Base-by-base conservation (phyloP, 805 yeast species). In the Candida fluviatilis region DNA sequence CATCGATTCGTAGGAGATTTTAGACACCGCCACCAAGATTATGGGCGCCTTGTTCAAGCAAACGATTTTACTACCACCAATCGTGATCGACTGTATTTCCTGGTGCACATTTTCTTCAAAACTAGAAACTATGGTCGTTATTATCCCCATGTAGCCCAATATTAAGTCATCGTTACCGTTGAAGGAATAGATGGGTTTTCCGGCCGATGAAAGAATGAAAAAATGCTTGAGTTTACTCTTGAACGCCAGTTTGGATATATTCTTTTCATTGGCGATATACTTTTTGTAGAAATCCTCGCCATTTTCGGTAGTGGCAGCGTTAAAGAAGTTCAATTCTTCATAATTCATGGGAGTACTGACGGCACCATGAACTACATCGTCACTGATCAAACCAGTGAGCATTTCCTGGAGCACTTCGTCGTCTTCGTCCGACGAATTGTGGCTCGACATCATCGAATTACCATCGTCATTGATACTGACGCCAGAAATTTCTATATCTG, bases 171-270 rank as follows among this genome's bases (percentile, higher is more conserved):
- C 90, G 2, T 78, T 64, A 2, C 93, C 95, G 54, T 80, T 77
- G 70, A 82, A 67, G 2, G 95, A 77, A 58, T 83, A 89, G 4
- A 89, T 82, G 2, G 95, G 95, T 55, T 89, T 89, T 0, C 96
- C 96, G 1, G 96, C 95, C 2, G 80, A 65, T 0, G 95, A 84
- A 7, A 89, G 64, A 3, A 89, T 76, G 48, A 86, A 83, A 52
- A 83, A 85, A 42, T 88, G 95, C 55, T 87, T 88, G 38, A 63
- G 48, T 34, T 64, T 68, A 15, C 40, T 27, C 38, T 55, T 60
- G 42, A 69, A 66, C 5, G 19, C 32, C 1, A 30, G 15, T 4
- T 30, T 14, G 18, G 42, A 44, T 8, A 40, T 27, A 5, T 36
- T 18, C 35, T 57, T 56, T 24, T 46, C 47, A 3, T 48, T 41